Base-by-base conservation (phyloP, 371 early-diverging fungal species). In the Nematocida sp. region DNA sequence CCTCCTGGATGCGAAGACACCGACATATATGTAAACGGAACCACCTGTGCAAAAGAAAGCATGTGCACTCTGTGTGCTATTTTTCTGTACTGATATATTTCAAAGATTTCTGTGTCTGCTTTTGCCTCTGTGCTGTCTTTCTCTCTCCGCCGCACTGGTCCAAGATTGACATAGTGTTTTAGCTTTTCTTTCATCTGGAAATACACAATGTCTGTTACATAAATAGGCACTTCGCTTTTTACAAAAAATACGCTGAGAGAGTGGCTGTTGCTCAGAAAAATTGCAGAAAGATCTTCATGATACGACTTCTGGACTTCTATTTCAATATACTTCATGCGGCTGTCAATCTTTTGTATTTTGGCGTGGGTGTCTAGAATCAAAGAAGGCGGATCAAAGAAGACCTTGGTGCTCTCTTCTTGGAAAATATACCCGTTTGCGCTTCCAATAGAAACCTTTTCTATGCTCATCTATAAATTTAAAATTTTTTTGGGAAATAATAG, bases 211-310 rank as follows among this genome's bases (percentile, higher is more conserved):
- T 78, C 64, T 49, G 80, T 78, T 34, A 76, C 45, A 52, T 80
- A 80, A 1, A 80, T 65, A 19, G 77, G 74, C 13, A 77, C 54
- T 23, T 67, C 56, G 46, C 56, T 76, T 32, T 76, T 54, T 2
- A 65, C 36, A 63, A 80, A 80, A 45, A 80, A 76, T 4, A 78
- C 70, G 15, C 79, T 70, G 25, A 80, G 57, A 19, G 78, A 76
- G n/a, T 77, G 60, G 17, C 77, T 76, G 15, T 40, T 57, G 15
- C 66, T 63, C 36, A 80, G 36, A 55, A 80, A 76, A 3, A 80
- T 64, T 13, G 43, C 52, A 45, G 76, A 50, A 21, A 78, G 36
- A 38, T 55, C 45, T 31, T 64, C 63, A 43, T 38, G 56, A 25
- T 67, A 70, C 29, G 57, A 34, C 29, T 37, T 62, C 19, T 45